Conservation (phyloP, 345 rosid genomes). For the Noccaea bulbosa region DNA sequence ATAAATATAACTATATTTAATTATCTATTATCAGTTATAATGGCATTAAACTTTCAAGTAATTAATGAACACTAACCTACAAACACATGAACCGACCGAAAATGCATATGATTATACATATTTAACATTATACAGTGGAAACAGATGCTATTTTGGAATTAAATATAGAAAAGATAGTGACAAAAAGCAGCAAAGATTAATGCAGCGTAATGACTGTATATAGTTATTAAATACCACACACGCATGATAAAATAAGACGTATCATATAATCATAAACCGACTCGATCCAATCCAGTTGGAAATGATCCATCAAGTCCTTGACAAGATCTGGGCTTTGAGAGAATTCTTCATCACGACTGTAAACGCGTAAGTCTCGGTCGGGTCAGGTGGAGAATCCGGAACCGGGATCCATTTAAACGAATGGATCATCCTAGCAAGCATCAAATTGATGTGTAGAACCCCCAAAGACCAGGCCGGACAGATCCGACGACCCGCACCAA, state of each 20-base stretch:
- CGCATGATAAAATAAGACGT: background rate
- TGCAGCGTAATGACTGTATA: background rate
- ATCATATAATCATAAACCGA: conserved; percentile 5
- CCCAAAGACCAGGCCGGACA: conserved; percentile 93
- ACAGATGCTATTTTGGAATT: conserved; percentile 4
- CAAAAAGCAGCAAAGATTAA: conserved; percentile 7
- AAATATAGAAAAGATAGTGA: conserved; percentile 6
- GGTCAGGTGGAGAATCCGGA: conserved; percentile 71
- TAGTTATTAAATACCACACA: conserved; percentile 24
- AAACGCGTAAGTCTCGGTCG: conserved; percentile 83
- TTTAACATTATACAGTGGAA: conserved; percentile 16
- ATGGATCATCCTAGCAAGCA: conserved; percentile 88
- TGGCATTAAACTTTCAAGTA: conserved; percentile 1
- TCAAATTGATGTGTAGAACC: conserved; percentile 61
- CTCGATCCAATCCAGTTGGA: background rate
- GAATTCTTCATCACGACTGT: conserved; percentile 93
- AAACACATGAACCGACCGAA: conserved; percentile 15
- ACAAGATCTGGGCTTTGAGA: conserved; percentile 65
- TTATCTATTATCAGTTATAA: background rate
- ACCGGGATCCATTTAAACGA: conserved; percentile 74
- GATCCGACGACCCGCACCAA: conserved; percentile 91
- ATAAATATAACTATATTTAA: conserved; percentile 1
- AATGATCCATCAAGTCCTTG: conserved; percentile 47
- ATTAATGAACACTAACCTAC: conserved; percentile 1
- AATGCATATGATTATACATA: conserved; percentile 26